Conservation (phyloP, 2,329 filamentous ascomycete genomes). For the Blastomyces emzantsi region DNA sequence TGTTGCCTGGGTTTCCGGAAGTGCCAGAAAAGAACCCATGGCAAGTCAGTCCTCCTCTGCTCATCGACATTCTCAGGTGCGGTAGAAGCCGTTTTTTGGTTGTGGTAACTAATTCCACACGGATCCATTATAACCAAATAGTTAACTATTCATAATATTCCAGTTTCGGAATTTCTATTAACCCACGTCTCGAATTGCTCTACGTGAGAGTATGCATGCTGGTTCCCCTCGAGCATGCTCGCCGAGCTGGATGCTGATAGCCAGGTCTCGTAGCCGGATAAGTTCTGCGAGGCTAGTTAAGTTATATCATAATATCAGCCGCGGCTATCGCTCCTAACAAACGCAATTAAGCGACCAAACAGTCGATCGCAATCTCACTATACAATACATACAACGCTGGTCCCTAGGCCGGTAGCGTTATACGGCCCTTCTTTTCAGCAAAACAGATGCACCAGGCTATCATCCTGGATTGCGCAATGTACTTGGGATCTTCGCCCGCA, state of each 20-base stretch:
- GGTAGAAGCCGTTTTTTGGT: background rate
- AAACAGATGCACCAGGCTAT: conserved; percentile 51
- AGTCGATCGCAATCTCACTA: conserved; percentile 46
- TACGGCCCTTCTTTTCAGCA: conserved; percentile 57
- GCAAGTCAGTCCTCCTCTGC: background rate
- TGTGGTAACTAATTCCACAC: background rate
- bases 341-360: conserved; percentile 23
- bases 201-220: background rate
- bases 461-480: conserved; percentile 49
- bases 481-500: conserved; percentile 36
- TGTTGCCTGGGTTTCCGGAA: background rate
- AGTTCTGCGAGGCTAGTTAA: no score
- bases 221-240: background rate
- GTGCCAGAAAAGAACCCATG: background rate
- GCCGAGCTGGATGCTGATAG: background rate
- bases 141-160: background rate
- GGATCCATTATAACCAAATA: background rate
- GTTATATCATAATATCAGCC: no score
- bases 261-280: background rate
- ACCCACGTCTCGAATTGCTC: background rate
- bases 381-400: conserved; percentile 51
- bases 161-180: background rate
- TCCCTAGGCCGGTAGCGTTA: conserved; percentile 55
- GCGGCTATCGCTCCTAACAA: no score
- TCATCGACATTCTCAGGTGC: background rate